These are phyloP conservation scores for Pelargonium australe DNA, from an alignment of 441 rosid species.

Conservation along the genomic window DNA sequence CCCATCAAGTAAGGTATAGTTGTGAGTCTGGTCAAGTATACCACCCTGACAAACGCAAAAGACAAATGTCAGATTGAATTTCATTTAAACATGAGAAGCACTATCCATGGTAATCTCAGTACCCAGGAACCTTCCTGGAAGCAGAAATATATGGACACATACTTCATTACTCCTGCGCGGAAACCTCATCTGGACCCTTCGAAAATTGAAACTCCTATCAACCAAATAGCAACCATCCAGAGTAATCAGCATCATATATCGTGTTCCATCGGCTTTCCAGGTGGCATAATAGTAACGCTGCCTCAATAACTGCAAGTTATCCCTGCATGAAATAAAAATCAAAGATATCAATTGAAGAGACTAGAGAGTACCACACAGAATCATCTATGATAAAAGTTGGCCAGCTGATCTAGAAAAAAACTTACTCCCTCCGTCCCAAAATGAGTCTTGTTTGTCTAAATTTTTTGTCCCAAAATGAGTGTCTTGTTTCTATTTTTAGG, in stretches of 20 bases:
- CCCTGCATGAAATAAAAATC: slow-evolving; percentile 42
- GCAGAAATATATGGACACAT: slow-evolving; percentile 29
- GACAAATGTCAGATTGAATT: slow-evolving; percentile 16
- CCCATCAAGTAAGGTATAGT: slow-evolving; percentile 89
- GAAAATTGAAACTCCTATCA: slow-evolving; percentile 80
- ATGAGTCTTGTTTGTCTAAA: too few relatives aligned
- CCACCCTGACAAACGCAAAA: slow-evolving; percentile 42
- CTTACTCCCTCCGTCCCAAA: too few relatives aligned
- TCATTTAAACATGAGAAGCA: slow-evolving; percentile 14
- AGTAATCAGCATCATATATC: slow-evolving; percentile 95
- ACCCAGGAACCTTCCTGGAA: slow-evolving; percentile 15
- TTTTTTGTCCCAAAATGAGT: too few relatives aligned
- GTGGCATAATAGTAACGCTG: slow-evolving; percentile 98
- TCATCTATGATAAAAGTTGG: not conserved
- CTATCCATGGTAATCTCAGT: slow-evolving; percentile 11
- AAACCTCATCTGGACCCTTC: slow-evolving; percentile 98
- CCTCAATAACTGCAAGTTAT: slow-evolving; percentile 83
- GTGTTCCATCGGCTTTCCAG: slow-evolving; percentile 99
- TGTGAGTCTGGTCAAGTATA: slow-evolving; percentile 57
- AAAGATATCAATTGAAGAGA: not conserved
- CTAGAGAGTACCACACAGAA: not conserved
- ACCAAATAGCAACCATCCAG: slow-evolving; percentile 84
- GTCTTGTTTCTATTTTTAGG: too few relatives aligned
- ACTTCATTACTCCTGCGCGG: slow-evolving; percentile 74
- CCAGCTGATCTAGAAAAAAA: not conserved